Percentiles rank a stretch among this genome's conserved stretches.
These are phyloP conservation scores for Penicillium sp. DNA, from an alignment of 2,329 filamentous ascomycete genomes.

Conservation along the genomic window DNA sequence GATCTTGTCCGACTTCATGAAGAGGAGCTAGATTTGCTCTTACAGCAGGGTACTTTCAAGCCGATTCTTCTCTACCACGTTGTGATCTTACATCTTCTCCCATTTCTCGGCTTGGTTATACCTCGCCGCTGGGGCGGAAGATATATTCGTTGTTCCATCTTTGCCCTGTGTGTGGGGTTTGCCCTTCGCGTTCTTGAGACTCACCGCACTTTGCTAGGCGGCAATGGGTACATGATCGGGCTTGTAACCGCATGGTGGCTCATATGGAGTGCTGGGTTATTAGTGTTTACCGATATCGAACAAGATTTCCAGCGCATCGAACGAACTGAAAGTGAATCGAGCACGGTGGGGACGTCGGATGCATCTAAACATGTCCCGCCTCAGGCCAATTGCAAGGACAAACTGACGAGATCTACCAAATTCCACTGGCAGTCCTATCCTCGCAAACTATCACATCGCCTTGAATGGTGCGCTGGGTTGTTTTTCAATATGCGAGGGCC, in stretches of 20 bases:
- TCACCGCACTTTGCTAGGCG: slow-evolving; percentile 54
- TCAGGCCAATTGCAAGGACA: not conserved
- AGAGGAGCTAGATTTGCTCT: slow-evolving; percentile 25
- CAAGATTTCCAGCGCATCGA: slow-evolving; percentile 62
- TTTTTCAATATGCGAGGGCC: slow-evolving; percentile 63
- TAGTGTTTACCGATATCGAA: slow-evolving; percentile 61
- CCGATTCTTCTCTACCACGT: slow-evolving; percentile 43
- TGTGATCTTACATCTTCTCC: slow-evolving; percentile 33
- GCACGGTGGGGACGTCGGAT: not conserved
- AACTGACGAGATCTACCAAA: slow-evolving; percentile 4
- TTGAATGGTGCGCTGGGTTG: slow-evolving; percentile 63
- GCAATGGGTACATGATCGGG: slow-evolving; percentile 60
- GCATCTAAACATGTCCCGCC: not conserved
- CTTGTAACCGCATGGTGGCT: slow-evolving; percentile 59
- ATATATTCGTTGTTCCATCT: slow-evolving; percentile 51
- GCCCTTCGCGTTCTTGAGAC: slow-evolving; percentile 49
- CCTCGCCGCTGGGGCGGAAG: slow-evolving; percentile 46
- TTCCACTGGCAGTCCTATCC: slow-evolving; percentile 62
- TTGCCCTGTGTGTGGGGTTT: slow-evolving; percentile 48
- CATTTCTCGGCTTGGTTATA: slow-evolving; percentile 57
- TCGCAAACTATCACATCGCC: slow-evolving; percentile 53
- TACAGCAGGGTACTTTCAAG: slow-evolving; percentile 34
- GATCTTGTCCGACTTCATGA: slow-evolving; percentile 30
- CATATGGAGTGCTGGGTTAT: slow-evolving; percentile 57
- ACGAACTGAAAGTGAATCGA: slow-evolving; percentile 26